Evolutionary conservation across 2,329 filamentous ascomycete genomes (phyloP).

Genomic region (Ophiostoma perfectum): DNA sequence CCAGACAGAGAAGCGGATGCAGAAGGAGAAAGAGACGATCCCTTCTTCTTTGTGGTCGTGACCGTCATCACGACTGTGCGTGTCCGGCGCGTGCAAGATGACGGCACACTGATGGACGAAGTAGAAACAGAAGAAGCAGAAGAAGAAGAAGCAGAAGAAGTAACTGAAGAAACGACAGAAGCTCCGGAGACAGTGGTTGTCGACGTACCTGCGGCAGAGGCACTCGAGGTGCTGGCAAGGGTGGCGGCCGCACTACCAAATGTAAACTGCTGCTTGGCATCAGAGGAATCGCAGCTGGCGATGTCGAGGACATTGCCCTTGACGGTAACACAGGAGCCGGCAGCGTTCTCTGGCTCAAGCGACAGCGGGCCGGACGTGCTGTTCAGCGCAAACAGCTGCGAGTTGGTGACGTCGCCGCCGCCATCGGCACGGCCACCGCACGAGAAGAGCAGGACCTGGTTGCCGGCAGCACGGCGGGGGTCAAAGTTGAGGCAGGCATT

Average conservation of each 20-base stretch:
- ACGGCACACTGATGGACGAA: background rate
- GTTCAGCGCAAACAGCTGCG: conserved; percentile 48
- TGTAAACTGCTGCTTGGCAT: conserved; percentile 42
- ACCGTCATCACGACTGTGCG: background rate
- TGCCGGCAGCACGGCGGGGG: conserved; percentile 44
- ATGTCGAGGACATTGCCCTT: conserved; percentile 42
- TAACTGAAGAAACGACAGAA: background rate
- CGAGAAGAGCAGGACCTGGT: conserved; percentile 52
- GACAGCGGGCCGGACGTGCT: conserved; percentile 39
- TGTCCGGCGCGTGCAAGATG: background rate
- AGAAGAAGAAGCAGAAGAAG: background rate
- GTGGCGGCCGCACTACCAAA: conserved; percentile 27
- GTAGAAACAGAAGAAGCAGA: background rate
- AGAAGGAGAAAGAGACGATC: background rate
- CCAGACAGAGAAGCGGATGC: background rate
- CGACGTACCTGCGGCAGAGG: background rate
- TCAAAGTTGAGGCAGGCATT: conserved; percentile 57
- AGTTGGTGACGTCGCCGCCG: conserved; percentile 43
- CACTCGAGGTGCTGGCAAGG: background rate
- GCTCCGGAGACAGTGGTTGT: background rate
- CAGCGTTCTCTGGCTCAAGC: conserved; percentile 43
- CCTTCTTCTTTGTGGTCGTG: background rate
- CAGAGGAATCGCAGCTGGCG: conserved; percentile 38
- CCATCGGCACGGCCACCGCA: conserved; percentile 55
- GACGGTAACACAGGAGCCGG: conserved; percentile 44